phyloP scores from a whole-genome alignment of 495 filamentous ascomycete species.

The Talaromyces adpressus region DNA sequence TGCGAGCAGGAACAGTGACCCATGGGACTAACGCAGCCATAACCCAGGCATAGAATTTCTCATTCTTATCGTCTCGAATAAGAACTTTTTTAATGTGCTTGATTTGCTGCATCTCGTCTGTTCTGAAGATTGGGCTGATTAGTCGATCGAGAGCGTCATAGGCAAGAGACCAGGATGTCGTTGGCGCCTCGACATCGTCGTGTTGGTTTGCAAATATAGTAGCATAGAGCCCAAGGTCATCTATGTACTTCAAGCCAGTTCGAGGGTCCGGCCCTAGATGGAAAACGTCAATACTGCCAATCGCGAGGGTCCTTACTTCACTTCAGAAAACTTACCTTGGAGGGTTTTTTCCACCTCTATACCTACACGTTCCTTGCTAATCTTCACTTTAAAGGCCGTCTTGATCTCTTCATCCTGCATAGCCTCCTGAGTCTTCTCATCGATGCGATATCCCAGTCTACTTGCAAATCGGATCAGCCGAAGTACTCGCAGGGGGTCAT shows the following conservation, averaged over 20 bases:
- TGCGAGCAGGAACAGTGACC: slow-evolving; percentile 46
- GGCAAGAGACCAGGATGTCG: slow-evolving; percentile 30
- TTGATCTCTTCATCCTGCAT: slow-evolving; percentile 74
- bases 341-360: slow-evolving; percentile 88
- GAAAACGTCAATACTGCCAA: neutral
- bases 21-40: slow-evolving; percentile 72
- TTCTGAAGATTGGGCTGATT: slow-evolving; percentile 15
- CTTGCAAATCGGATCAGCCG: slow-evolving; percentile 86
- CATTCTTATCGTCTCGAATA: slow-evolving; percentile 49
- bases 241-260: slow-evolving; percentile 61
- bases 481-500: slow-evolving; percentile 89
- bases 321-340: slow-evolving; percentile 42
- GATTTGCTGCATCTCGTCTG: slow-evolving; percentile 11
- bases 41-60: slow-evolving; percentile 66
- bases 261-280: slow-evolving; percentile 59
- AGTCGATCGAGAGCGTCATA: slow-evolving; percentile 28
- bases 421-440: slow-evolving; percentile 52
- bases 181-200: slow-evolving; percentile 40
- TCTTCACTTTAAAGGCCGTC: slow-evolving; percentile 74
- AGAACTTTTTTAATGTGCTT: slow-evolving; percentile 39
- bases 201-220: slow-evolving; percentile 62
- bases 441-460: slow-evolving; percentile 71
- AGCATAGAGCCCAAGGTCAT: slow-evolving; percentile 66
- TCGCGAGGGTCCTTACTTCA: neutral
- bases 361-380: slow-evolving; percentile 82